These are phyloP conservation scores for Scleroderma bovista DNA, from an alignment of 768 basidiomycete genomes.

Conservation along the genomic window DNA sequence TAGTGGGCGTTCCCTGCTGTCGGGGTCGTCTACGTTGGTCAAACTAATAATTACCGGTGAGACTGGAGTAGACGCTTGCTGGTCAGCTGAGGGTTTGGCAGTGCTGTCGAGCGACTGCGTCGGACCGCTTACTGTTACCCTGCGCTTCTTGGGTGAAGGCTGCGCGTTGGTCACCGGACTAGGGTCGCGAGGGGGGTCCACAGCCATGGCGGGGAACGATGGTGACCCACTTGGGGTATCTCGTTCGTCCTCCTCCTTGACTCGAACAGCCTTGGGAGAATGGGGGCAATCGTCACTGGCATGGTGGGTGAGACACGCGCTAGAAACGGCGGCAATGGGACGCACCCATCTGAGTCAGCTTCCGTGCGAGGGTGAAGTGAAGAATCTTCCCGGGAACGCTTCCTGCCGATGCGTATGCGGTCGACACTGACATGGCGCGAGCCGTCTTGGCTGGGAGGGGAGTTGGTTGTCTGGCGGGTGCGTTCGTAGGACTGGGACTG, in stretches of 20 bases:
- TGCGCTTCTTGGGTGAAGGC: slow-evolving; percentile 54
- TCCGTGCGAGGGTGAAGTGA: slow-evolving; percentile 29
- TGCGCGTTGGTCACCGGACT: slow-evolving; percentile 36
- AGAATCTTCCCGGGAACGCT: slow-evolving; percentile 43
- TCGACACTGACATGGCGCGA: slow-evolving; percentile 31
- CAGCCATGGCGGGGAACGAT: slow-evolving; percentile 28
- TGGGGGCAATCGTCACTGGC: slow-evolving; percentile 30
- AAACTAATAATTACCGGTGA: slow-evolving; percentile 65
- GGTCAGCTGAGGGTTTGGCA: slow-evolving; percentile 36
- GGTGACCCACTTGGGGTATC: slow-evolving; percentile 36
- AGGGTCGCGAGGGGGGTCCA: slow-evolving; percentile 13
- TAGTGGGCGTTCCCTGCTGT: slow-evolving; percentile 56
- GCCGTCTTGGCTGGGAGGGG: slow-evolving; percentile 19
- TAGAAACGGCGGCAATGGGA: slow-evolving; percentile 11
- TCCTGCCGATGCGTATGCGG: slow-evolving; percentile 23
- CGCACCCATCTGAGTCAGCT: slow-evolving; percentile 41
- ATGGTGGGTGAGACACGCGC: slow-evolving; percentile 18
- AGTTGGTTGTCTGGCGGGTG: slow-evolving; percentile 28
- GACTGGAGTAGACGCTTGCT: slow-evolving; percentile 48
- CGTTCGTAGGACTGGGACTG: slow-evolving; percentile 38
- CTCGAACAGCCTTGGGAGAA: slow-evolving; percentile 42
- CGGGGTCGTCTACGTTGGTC: slow-evolving; percentile 52
- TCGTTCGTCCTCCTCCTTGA: slow-evolving; percentile 63
- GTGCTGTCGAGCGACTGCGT: slow-evolving; percentile 49
- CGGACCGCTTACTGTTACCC: slow-evolving; percentile 63